A percentile compares a stretch with the other conserved stretches of the same genome.
phyloP scores from a whole-genome alignment of 768 basidiomycete genomes.

The Trametes gibbosa region DNA sequence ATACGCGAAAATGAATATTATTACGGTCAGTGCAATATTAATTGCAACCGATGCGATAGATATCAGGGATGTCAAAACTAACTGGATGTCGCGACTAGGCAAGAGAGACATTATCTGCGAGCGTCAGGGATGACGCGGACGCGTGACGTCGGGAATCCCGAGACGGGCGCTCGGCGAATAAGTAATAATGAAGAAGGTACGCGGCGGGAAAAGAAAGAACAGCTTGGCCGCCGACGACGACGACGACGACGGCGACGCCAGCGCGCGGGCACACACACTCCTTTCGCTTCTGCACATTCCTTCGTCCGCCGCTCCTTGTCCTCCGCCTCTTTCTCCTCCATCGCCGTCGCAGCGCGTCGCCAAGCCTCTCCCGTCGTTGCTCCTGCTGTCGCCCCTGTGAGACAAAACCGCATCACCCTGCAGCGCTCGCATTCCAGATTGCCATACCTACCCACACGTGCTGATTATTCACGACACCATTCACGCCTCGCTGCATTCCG shows the following conservation, averaged over 20 bases:
- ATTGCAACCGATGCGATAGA: too few relatives aligned
- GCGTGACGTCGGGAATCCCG: constrained; percentile 18
- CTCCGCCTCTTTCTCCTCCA: background rate
- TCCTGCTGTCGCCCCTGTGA: constrained; percentile 2
- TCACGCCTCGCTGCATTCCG: constrained; percentile 13
- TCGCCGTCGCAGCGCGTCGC: background rate
- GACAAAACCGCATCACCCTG: background rate
- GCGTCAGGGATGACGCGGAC: background rate
- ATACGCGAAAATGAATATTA: too few relatives aligned
- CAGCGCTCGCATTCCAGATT: constrained; percentile 2
- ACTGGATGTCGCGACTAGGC: too few relatives aligned
- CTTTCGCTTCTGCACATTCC: constrained; percentile 10
- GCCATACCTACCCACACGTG: constrained; percentile 25
- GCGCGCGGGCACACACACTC: constrained; percentile 10
- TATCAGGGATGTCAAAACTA: too few relatives aligned
- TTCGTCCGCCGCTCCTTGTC: constrained; percentile 6
- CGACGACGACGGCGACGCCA: constrained; percentile 17
- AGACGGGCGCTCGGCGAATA: background rate
- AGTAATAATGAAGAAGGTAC: background rate
- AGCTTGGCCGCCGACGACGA: constrained; percentile 7
- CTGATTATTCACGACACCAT: constrained; percentile 22
- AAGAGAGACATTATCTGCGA: too few relatives aligned
- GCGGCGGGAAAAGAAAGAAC: background rate
- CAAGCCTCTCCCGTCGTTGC: background rate
- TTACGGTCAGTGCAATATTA: too few relatives aligned